These are phyloP conservation scores for Eucalyptus victrix DNA, from an alignment of 345 rosid species.

Conservation along the genomic window DNA sequence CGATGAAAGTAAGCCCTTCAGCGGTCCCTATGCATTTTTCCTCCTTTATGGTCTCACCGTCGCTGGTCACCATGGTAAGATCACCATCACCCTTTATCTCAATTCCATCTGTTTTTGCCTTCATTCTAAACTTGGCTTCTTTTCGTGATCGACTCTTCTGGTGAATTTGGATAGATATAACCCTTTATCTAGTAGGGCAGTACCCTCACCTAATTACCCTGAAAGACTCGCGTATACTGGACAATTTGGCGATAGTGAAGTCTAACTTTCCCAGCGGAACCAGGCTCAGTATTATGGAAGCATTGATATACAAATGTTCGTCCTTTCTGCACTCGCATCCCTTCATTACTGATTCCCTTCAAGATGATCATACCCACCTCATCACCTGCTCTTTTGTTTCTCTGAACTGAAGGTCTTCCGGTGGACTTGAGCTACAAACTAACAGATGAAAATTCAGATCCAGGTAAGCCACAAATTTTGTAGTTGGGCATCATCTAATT, in stretches of 20 bases:
- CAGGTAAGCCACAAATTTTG: background rate
- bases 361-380: too few relatives aligned
- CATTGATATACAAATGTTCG: background rate
- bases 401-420: too few relatives aligned
- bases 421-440: too few relatives aligned
- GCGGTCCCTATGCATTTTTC: background rate
- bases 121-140: background rate
- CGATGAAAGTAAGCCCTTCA: background rate
- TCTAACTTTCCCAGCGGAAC: background rate
- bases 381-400: too few relatives aligned
- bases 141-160: background rate
- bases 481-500: background rate
- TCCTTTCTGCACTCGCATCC: background rate
- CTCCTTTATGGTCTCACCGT: background rate
- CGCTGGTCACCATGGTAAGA: background rate
- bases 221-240: rapidly evolving
- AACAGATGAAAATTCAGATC: too few relatives aligned
- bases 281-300: background rate
- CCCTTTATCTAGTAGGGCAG: background rate
- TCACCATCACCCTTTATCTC: background rate
- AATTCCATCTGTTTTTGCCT: background rate
- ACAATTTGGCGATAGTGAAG: rapidly evolving
- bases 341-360: background rate
- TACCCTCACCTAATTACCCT: background rate
- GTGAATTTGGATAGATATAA: background rate